Evolutionary conservation across 192 early-diverging fungal species (phyloP).

Genomic region (Spizellomyces sp.): DNA sequence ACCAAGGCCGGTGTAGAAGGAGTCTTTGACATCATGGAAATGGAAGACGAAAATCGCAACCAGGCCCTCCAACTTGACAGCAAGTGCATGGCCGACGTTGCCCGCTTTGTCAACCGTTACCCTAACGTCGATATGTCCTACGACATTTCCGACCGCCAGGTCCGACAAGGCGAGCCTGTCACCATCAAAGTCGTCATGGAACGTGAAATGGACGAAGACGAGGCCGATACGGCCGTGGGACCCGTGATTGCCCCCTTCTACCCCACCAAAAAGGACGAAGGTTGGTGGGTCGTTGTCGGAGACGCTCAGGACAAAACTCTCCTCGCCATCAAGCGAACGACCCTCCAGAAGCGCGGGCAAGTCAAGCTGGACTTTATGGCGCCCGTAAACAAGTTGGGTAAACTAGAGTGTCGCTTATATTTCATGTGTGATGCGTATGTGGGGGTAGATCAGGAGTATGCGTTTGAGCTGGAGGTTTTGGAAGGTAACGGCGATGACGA

Average conservation of each 20-base stretch:
- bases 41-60: slow-evolving; percentile 84
- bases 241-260: slow-evolving; percentile 92
- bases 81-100: slow-evolving; percentile 76
- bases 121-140: slow-evolving; percentile 87
- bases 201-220: slow-evolving; percentile 80
- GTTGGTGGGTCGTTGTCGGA: slow-evolving; percentile 97
- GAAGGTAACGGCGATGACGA: slow-evolving; percentile 35
- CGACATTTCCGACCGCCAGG: slow-evolving; percentile 58
- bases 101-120: slow-evolving; percentile 86
- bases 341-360: slow-evolving; percentile 59
- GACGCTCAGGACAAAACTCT: slow-evolving; percentile 76
- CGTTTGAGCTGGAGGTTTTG: slow-evolving; percentile 40
- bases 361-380: slow-evolving; percentile 86
- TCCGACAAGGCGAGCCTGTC: slow-evolving; percentile 67
- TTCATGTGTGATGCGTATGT: slow-evolving; percentile 93
- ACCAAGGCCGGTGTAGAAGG: slow-evolving; percentile 73
- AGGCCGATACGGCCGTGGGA: slow-evolving; percentile 54
- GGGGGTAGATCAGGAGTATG: slow-evolving; percentile 95
- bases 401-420: slow-evolving; percentile 70
- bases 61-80: slow-evolving; percentile 64
- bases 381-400: slow-evolving; percentile 54
- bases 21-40: slow-evolving; percentile 93
- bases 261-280: slow-evolving; percentile 86
- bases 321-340: slow-evolving; percentile 86
- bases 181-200: slow-evolving; percentile 72